Evolutionary conservation across 495 filamentous ascomycete genomes (phyloP).

Genomic region (Eremomyces bilateralis): DNA sequence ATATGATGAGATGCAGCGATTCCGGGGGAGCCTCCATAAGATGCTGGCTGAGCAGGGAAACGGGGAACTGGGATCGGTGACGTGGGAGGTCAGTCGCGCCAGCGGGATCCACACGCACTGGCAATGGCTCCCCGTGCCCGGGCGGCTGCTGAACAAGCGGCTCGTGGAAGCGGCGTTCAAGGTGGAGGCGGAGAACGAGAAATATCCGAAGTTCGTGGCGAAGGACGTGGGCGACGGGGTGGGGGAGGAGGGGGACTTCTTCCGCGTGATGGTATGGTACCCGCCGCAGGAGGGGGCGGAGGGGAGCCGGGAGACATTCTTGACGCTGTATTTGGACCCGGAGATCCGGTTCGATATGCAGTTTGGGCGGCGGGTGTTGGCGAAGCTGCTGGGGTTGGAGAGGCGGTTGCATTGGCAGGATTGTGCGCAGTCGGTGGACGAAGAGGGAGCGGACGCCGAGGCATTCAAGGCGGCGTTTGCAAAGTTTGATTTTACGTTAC

Average conservation of each 20-base stretch:
- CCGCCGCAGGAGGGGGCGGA: constrained; percentile 20
- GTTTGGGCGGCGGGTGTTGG: constrained; percentile 60
- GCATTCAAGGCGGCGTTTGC: constrained; percentile 72
- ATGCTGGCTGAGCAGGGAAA: constrained; percentile 35
- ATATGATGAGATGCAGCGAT: constrained; percentile 58
- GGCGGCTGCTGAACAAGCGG: constrained; percentile 36
- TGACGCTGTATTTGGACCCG: constrained; percentile 28
- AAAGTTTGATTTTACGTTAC: constrained; percentile 55
- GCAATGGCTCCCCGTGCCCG: constrained; percentile 73
- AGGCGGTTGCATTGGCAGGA: constrained; percentile 58
- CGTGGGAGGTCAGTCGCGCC: constrained; percentile 68
- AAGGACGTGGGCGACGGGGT: constrained; percentile 19
- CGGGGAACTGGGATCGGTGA: constrained; percentile 49
- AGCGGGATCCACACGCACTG: constrained; percentile 74
- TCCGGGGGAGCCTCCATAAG: constrained; percentile 44
- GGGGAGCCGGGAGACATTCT: constrained; percentile 16
- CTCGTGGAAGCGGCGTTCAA: constrained; percentile 68
- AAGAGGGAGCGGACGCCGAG: constrained; percentile 61
- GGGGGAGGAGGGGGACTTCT: constrained; percentile 37
- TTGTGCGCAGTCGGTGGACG: constrained; percentile 49
- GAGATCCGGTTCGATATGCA: constrained; percentile 38
- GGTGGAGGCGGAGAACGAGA: constrained; percentile 57
- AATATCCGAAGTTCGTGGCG: constrained; percentile 33
- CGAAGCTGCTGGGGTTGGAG: constrained; percentile 63
- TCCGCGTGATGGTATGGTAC: constrained; percentile 65